Percentiles rank a stretch among this genome's conserved stretches.
These are phyloP conservation scores for Alternaria solani DNA, from an alignment of 2,329 filamentous ascomycete genomes.

Conservation along the genomic window DNA sequence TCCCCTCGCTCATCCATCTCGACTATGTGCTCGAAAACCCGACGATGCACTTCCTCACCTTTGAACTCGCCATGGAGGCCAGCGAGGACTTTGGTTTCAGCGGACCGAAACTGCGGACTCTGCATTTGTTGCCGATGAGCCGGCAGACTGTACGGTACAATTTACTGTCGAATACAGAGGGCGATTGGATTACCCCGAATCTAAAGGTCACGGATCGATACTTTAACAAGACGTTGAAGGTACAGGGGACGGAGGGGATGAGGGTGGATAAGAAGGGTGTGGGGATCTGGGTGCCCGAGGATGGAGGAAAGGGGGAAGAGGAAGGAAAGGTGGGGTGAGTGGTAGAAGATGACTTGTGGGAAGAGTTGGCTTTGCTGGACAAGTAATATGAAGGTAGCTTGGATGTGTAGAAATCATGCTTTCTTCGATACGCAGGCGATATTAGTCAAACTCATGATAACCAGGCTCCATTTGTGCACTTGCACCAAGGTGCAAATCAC, in stretches of 20 bases:
- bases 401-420: neutral
- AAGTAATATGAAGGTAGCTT: neutral
- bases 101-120: conserved; percentile 79
- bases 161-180: conserved; percentile 70
- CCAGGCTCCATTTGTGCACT: neutral
- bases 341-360: neutral
- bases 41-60: conserved; percentile 92
- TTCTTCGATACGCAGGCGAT: neutral
- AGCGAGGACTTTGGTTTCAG: conserved; percentile 93
- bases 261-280: conserved; percentile 63
- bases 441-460: neutral
- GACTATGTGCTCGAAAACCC: conserved; percentile 88
- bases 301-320: neutral
- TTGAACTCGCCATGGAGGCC: conserved; percentile 90
- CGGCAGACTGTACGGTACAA: conserved; percentile 76
- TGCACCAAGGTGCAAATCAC: neutral
- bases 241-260: conserved; percentile 79
- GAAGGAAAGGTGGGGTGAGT: neutral
- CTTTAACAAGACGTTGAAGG: conserved; percentile 87
- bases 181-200: conserved; percentile 74
- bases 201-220: conserved; percentile 86
- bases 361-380: neutral
- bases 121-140: conserved; percentile 85
- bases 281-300: conserved; percentile 49
- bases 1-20: conserved; percentile 48